A percentile compares a stretch with the other conserved stretches of the same genome.
These are phyloP conservation scores for Prinsepia uniflora DNA, from an alignment of 306 rosid genomes.

Conservation along the genomic window DNA sequence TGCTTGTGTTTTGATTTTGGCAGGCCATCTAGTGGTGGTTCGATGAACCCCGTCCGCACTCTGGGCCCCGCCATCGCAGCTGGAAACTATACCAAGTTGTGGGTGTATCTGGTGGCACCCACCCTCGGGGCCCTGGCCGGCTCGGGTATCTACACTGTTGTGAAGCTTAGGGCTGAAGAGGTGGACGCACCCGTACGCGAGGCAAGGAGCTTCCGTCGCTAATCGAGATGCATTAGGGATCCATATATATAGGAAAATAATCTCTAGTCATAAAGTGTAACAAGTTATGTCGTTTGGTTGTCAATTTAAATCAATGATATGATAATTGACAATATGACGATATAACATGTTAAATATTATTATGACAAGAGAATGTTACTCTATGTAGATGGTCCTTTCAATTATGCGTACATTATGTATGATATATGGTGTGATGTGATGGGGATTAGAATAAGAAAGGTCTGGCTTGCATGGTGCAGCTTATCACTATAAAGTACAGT, in stretches of 20 bases:
- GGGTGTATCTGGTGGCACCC: conserved; percentile 82
- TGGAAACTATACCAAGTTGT: conserved; percentile 58
- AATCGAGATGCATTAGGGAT: neutral
- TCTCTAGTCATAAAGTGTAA: neutral
- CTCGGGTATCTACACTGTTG: conserved; percentile 59
- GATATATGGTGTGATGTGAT: neutral
- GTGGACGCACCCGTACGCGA: conserved; percentile 35
- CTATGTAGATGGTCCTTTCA: neutral
- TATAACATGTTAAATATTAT: fast-evolving
- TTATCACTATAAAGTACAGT: neutral
- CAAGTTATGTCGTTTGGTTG: neutral
- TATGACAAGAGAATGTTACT: neutral
- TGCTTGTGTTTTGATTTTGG: neutral
- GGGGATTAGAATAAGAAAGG: neutral
- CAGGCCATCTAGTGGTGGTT: conserved; percentile 83
- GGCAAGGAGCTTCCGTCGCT: conserved; percentile 84
- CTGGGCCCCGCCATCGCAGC: conserved; percentile 92
- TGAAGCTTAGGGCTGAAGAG: conserved; percentile 54
- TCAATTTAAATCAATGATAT: neutral
- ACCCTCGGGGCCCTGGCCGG: conserved; percentile 83
- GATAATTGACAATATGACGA: neutral
- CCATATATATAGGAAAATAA: neutral
- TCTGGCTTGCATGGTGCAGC: no score
- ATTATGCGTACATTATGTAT: neutral
- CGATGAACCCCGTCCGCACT: conserved; percentile 98